Evolutionary conservation across 164 flowering plant genomes (phyloP), one percentile per base, ranked within the genome.

Genomic region (Kalanchoe fedtschenkoi): DNA sequence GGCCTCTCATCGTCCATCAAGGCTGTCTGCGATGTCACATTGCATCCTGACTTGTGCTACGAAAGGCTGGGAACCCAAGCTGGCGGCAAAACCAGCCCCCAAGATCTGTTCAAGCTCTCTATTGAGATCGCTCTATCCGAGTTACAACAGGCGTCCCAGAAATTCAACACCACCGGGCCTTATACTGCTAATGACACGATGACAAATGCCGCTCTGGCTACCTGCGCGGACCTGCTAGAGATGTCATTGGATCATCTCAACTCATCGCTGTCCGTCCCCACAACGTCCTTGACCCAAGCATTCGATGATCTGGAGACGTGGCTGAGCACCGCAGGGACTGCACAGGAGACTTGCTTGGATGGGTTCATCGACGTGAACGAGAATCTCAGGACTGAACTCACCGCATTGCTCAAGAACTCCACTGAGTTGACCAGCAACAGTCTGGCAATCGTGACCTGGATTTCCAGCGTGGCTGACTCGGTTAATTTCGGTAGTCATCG

Each of bases 291-390:
- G 61, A 2, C 44, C 74, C 34, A 76, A 0, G 65, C 69, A 0
- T 53, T 72, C 2, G 84, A 80, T 24, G 83, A 86, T 61, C 72
- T 84, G 39, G 68, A 58, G 58, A 84, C 88, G 1, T 86, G 91
- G 95, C 66, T 88, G 13, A 88, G 92, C 44, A 65, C 91, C 0
- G 82, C 92, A 0, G 79, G 76, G 0, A 86, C 95, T 7, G 73
- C 70, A 67, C 84, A 77, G 14, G 68, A 84, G 57, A 88, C 97
- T 0, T 90, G 97, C 76, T 43, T 86, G 0, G 93, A 88, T 21
- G 89, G 81, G 0, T 70, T 83, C 6, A 74, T 70, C 10, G 69
- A 73, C 5, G 64, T 58, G 16, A 3, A 65, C 4, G 35, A 56
- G 71, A 44, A 0, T 8, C 68, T 19, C 39, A 51, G 46, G 29